Conservation (phyloP, 2,329 filamentous ascomycete species). For the Graphiopsis chlorocephala region DNA sequence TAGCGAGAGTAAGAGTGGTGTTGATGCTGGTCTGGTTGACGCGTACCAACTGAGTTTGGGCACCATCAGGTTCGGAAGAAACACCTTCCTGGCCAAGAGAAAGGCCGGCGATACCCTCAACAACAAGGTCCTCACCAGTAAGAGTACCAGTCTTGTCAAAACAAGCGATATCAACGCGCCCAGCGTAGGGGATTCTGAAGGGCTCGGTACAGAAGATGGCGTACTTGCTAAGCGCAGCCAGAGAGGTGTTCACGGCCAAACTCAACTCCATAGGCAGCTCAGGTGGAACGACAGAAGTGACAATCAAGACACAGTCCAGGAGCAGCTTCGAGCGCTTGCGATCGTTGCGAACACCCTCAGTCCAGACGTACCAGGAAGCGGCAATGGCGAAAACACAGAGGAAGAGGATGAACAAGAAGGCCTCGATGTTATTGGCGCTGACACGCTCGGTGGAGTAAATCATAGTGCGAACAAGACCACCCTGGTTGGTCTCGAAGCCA, state of each 20-base stretch:
- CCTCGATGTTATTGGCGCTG: constrained; percentile 96
- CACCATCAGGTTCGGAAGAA: constrained; percentile 69
- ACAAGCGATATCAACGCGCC: constrained; percentile 91
- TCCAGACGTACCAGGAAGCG: constrained; percentile 98
- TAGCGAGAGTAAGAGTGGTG: constrained; percentile 89
- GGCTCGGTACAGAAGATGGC: constrained; percentile 99
- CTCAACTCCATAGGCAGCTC: constrained; percentile 98
- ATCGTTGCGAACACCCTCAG: constrained; percentile 89
- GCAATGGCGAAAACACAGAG: constrained; percentile 93
- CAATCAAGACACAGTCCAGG: constrained; percentile 93
- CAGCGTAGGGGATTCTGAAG: constrained; percentile 95
- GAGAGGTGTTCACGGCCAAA: constrained; percentile 93
- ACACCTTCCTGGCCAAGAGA: constrained; percentile 67
- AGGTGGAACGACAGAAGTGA: constrained; percentile 97
- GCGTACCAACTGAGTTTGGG: constrained; percentile 73
- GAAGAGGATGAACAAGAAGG: constrained; percentile 96
- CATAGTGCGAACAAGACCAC: constrained; percentile 96
- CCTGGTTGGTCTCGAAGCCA: constrained; percentile 97
- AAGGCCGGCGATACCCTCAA: constrained; percentile 92
- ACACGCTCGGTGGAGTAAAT: constrained; percentile 99
- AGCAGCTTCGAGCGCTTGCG: constrained; percentile 96
- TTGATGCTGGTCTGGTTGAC: constrained; percentile 70
- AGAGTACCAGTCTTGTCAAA: constrained; percentile 98
- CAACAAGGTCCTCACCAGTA: constrained; percentile 93
- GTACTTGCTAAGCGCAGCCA: constrained; percentile 89